Evolutionary conservation across 169 alveolate species (phyloP), one percentile per base, ranked within the genome.

Genomic region (Amoebophrya sp.): DNA sequence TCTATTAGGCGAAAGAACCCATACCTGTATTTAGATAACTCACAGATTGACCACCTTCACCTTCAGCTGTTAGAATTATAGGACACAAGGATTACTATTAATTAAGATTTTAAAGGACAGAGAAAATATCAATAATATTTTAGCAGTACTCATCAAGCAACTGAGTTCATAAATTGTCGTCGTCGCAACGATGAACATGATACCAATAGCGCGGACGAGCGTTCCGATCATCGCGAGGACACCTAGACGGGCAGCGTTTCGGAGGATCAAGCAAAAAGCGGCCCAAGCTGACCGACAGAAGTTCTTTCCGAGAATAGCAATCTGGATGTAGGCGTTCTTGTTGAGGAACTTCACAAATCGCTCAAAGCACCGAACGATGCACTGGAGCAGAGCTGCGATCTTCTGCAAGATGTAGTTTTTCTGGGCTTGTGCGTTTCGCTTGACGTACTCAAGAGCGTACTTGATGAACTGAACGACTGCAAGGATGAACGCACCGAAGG

Each of bases 301-400:
- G 93, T 93, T 95, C 78, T 95, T 95, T 36, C 97, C 96, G 38
- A 95, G 94, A n/a, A 96, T 89, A 14, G 98, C 99, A 0, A 96
- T 95, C 95, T 96, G 96, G 78, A 96, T 96, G 95, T 96, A 96
- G 33, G 98, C 99, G 91, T 96, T 95, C 92, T 95, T 96, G 93
- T 96, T 96, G 47, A 97, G 93, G 92, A 93, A 96, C 94, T 96
- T 95, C 36, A 97, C 95, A 90, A 94, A 94, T 93, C 96, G 94
- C 90, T 96, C 98, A 53, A 96, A 94, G 93, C 98, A 96, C 41
- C 93, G 95, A 38, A 96, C 94, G 91, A 93, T 94, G 92, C 97
- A 97, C 91, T 94, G 91, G 6, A 95, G 47, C 92, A 96, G 94
- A 47, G 95, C 91, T 2, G 92, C 47, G 78, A 91, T 41, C 36